Conservation (phyloP, 768 basidiomycete species). For the Naganishia kalamii region DNA sequence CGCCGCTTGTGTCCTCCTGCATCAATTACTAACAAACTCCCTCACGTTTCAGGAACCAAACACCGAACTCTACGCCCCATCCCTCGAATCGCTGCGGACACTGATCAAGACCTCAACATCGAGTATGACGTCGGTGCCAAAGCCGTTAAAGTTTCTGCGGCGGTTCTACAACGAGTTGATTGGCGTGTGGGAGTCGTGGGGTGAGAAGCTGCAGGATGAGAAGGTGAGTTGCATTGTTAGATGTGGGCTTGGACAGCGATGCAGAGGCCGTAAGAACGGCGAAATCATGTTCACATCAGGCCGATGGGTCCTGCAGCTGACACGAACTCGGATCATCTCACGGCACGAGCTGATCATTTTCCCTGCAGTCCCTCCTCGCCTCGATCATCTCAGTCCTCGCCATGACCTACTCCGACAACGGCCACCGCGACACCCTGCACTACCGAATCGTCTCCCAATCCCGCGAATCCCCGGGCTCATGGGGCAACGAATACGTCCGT, state of each 20-base stretch:
- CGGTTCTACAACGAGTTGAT: constrained; percentile 85
- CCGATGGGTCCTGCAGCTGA: constrained; percentile 5
- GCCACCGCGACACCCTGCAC: constrained; percentile 88
- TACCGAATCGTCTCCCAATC: constrained; percentile 76
- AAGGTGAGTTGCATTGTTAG: too few species aligned
- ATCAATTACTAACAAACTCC: neutral
- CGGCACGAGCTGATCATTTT: neutral
- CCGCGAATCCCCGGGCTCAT: constrained; percentile 74
- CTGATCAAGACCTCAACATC: constrained; percentile 93
- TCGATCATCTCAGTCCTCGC: constrained; percentile 96
- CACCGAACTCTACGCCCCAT: constrained; percentile 73
- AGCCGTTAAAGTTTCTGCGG: constrained; percentile 94
- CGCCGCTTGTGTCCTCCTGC: neutral
- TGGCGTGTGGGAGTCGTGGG: constrained; percentile 67
- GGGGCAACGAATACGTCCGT: constrained; percentile 98
- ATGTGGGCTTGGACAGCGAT: too few species aligned
- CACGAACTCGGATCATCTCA: neutral
- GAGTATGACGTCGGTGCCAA: constrained; percentile 98
- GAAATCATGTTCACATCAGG: neutral
- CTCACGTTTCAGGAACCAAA: constrained; percentile 69
- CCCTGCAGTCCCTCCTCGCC: constrained; percentile 73
- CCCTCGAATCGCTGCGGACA: constrained; percentile 85
- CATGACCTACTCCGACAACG: constrained; percentile 98
- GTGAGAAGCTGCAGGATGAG: constrained; percentile 57
- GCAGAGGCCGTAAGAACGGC: too few species aligned